Base-by-base conservation (phyloP, 495 filamentous ascomycete genomes). In the Xylaria telfairii region DNA sequence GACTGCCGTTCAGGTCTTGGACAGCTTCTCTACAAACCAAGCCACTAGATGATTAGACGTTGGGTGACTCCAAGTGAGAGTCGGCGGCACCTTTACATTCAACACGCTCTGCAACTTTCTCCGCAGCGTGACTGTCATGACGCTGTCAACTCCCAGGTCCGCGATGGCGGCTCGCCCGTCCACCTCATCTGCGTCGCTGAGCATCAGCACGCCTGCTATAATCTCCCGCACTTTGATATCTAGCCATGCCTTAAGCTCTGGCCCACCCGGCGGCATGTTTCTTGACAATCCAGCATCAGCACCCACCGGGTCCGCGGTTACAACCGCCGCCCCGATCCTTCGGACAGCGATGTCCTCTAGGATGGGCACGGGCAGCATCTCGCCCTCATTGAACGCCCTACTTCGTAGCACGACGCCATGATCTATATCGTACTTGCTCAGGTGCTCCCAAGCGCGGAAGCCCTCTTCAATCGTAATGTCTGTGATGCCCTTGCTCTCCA, bases 81-180 rank as follows among this genome's bases (percentile, higher is more conserved):
- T 84, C 12, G 81, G 83, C 61, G 81, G 79, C 37, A 84, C 77
- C 62, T 79, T 83, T n/a, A 85, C 74, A 49, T 74, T 72, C 13
- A 85, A 68, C 8, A 68, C 62, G 61, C 75, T 71, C 77, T 83
- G 81, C 61, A 86, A 66, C 72, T 84, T 67, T 21, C 54, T 74
- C 26, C 83, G 71, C 59, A 86, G 71, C 17, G 57, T 68, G 19
- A 83, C 79, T 1, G 77, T 85, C 83, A 86, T 85, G 30, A 86
- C 83, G 9, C 73, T 77, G 72, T 85, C 83, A 12, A 86, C 69
- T 0, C 83, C 83, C 34, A 84, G 49, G 65, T 86, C 83, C 5
- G 74, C 61, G 21, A 85, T 69, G 0, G 81, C 75, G 0, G 73
- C 74, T 47, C 70, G 73, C 1, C 76, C 19, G 69, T 85, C 83